Evolutionary conservation across 495 filamentous ascomycete species (phyloP).

Genomic region (Talaromyces liani): DNA sequence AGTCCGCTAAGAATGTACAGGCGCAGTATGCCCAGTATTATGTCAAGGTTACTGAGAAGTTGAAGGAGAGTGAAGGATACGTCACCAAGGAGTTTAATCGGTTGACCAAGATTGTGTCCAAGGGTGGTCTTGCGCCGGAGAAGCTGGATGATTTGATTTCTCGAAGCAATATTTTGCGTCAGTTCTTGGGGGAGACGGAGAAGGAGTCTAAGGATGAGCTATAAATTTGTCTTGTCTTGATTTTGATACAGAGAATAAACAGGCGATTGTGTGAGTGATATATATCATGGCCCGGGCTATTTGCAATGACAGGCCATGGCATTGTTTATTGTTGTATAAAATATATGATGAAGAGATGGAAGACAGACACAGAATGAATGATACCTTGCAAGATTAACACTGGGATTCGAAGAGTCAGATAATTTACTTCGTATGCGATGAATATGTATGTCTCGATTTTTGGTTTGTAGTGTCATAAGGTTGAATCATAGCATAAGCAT

Average conservation of each 20-base stretch:
- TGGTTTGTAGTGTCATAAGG: too few relatives aligned
- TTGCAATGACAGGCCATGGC: background rate
- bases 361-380: background rate
- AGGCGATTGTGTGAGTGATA: too few relatives aligned
- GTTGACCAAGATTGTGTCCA: conserved; percentile 69
- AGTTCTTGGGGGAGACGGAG: conserved; percentile 50
- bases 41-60: conserved; percentile 79
- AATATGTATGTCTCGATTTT: background rate
- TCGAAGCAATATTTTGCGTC: conserved; percentile 80
- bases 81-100: conserved; percentile 80
- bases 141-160: conserved; percentile 85
- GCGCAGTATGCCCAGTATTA: conserved; percentile 94
- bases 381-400: background rate
- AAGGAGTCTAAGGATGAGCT: conserved; percentile 57
- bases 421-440: background rate
- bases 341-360: background rate
- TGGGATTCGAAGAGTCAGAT: background rate
- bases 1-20: conserved; percentile 58
- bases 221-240: conserved; percentile 29
- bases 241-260: too few relatives aligned
- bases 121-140: conserved; percentile 75
- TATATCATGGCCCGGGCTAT: conserved; percentile 4
- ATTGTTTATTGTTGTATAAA: background rate
- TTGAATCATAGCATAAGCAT: background rate
- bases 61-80: conserved; percentile 66